Conservation (phyloP, 768 basidiomycete genomes). For the Hericium alpestre region DNA sequence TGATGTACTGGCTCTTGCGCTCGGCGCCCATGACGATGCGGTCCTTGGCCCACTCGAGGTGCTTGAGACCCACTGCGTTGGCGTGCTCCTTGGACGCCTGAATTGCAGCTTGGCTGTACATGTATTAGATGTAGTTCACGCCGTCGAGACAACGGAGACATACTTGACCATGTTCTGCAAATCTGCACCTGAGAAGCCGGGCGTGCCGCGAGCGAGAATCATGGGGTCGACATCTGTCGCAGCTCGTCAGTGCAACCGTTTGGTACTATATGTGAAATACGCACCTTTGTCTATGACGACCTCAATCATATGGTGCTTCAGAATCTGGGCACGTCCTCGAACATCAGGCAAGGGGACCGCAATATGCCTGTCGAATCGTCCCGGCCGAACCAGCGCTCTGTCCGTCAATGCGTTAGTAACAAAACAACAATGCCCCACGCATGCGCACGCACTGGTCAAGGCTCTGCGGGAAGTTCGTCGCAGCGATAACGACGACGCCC, state of each 20-base stretch:
- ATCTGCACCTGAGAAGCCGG: conserved; percentile 96
- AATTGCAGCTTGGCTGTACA: conserved; percentile 73
- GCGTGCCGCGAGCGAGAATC: conserved; percentile 84
- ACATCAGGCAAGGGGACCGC: conserved; percentile 93
- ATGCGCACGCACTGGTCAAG: conserved; percentile 64
- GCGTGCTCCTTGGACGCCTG: conserved; percentile 84
- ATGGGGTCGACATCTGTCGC: conserved; percentile 67
- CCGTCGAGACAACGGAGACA: conserved; percentile 17
- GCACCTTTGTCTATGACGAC: conserved; percentile 54
- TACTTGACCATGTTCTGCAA: conserved; percentile 95
- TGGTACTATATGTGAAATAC: not conserved
- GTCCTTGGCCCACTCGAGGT: conserved; percentile 99
- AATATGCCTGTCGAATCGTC: conserved; percentile 90
- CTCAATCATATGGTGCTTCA: conserved; percentile 82
- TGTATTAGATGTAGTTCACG: not conserved
- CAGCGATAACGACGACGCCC: conserved; percentile 91
- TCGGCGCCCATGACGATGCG: conserved; percentile 97
- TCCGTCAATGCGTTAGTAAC: not conserved
- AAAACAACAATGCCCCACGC: not conserved
- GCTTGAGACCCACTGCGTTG: conserved; percentile 57
- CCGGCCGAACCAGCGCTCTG: conserved; percentile 90
- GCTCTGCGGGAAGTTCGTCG: conserved; percentile 95
- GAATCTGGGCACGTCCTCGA: conserved; percentile 84
- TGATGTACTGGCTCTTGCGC: conserved; percentile 80
- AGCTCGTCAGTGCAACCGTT: not conserved